A percentile compares a stretch with the other conserved stretches of the same genome.
These are phyloP conservation scores for Paecilomyces sp. DNA, from an alignment of 2,329 filamentous ascomycete species.

Conservation along the genomic window DNA sequence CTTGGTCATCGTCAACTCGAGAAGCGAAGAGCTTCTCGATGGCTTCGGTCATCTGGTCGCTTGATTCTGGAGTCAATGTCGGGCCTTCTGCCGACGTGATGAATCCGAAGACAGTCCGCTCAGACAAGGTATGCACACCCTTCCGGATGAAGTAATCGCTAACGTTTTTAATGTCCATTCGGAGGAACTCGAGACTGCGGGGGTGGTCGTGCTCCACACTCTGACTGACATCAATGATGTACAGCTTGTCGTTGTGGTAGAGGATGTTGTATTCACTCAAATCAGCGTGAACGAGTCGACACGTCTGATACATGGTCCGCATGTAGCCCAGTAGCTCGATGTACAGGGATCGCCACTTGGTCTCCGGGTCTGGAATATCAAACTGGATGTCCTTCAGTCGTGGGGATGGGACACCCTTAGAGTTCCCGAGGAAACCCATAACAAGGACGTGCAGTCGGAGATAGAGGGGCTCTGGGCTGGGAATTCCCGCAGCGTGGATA, in stretches of 20 bases:
- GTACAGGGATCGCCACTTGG: slow-evolving; percentile 73
- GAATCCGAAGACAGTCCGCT: slow-evolving; percentile 77
- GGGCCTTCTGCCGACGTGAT: slow-evolving; percentile 57
- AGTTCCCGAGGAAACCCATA: slow-evolving; percentile 88
- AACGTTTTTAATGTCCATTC: slow-evolving; percentile 98
- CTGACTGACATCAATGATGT: slow-evolving; percentile 96
- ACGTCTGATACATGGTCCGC: slow-evolving; percentile 88
- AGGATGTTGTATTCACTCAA: slow-evolving; percentile 97
- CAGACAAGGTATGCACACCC: slow-evolving; percentile 71
- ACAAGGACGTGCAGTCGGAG: slow-evolving; percentile 91
- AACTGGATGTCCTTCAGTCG: slow-evolving; percentile 81
- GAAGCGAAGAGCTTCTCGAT: slow-evolving; percentile 62
- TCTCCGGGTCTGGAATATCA: slow-evolving; percentile 57
- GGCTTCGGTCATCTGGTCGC: slow-evolving; percentile 52
- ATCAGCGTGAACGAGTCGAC: slow-evolving; percentile 89
- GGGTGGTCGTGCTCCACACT: slow-evolving; percentile 97
- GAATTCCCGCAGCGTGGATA: slow-evolving; percentile 75
- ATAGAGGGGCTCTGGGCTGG: slow-evolving; percentile 80
- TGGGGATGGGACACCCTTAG: slow-evolving; percentile 79
- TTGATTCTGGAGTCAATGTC: slow-evolving; percentile 21
- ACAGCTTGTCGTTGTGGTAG: slow-evolving; percentile 74
- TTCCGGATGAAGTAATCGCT: slow-evolving; percentile 86
- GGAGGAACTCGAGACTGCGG: slow-evolving; percentile 80
- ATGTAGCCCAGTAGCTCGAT: slow-evolving; percentile 79
- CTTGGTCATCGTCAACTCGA: slow-evolving; percentile 45